A percentile compares a stretch with the other conserved stretches of the same genome.
Conservation (phyloP, 208 protist species). For the Acanthamoeba lenticulata region DNA sequence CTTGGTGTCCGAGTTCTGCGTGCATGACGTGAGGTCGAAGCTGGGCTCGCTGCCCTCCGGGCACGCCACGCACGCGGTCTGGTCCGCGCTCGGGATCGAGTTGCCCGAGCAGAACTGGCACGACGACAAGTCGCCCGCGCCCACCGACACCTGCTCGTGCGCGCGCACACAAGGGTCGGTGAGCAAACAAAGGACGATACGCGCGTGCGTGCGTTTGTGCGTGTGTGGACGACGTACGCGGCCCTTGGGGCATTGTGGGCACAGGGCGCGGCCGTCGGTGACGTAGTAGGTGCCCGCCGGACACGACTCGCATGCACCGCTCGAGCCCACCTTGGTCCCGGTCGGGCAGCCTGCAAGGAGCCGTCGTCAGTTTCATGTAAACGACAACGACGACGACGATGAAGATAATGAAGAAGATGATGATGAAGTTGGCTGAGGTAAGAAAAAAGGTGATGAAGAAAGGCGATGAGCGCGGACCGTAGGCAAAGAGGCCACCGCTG, state of each 20-base stretch:
- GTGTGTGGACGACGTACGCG: not conserved
- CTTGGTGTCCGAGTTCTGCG: too few species aligned
- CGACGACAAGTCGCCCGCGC: not conserved
- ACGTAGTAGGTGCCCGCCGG: not conserved
- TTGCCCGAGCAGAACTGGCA: not conserved
- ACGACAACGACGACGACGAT: not conserved
- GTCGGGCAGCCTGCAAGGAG: not conserved
- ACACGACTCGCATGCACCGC: not conserved
- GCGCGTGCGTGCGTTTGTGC: not conserved
- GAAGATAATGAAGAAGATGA: not conserved
- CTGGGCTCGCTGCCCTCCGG: not conserved
- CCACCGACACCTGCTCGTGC: not conserved
- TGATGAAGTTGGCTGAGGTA: too few species aligned
- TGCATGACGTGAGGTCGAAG: conserved; percentile 8
- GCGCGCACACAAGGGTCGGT: not conserved
- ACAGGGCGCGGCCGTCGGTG: conserved; percentile 2
- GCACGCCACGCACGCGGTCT: not conserved
- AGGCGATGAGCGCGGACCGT: not conserved
- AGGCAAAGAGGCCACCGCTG: conserved; percentile 34
- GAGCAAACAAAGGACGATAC: not conserved
- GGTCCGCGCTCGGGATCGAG: not conserved
- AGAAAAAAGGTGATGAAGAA: not conserved
- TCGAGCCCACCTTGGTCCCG: not conserved
- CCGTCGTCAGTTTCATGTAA: not conserved
- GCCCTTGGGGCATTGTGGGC: not conserved